A percentile compares a stretch with the other conserved stretches of the same genome.
These are phyloP conservation scores for Chlorella variabilis DNA, from an alignment of 163 green algal species.

Conservation along the genomic window DNA sequence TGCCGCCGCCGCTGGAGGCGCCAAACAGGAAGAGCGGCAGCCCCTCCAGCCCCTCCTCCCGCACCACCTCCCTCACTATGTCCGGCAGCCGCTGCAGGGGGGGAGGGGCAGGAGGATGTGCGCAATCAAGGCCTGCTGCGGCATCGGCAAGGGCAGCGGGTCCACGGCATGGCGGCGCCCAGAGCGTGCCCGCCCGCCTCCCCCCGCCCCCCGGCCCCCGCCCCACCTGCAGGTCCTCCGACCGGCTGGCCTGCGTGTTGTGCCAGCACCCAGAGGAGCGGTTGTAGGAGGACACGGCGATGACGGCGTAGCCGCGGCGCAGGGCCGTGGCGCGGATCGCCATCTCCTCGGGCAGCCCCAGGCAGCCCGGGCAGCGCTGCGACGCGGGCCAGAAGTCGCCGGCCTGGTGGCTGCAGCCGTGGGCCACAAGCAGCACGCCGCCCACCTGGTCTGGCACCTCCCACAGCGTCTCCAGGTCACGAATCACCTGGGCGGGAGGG, in stretches of 20 bases:
- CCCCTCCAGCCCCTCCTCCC: conserved; percentile 48
- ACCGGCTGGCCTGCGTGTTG: conserved; percentile 1
- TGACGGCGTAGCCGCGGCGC: conserved; percentile 44
- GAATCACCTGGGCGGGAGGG: background rate
- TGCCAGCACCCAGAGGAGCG: conserved; percentile 62
- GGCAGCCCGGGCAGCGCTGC: conserved; percentile 50
- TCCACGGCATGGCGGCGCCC: no score
- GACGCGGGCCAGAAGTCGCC: conserved; percentile 59
- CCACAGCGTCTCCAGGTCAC: conserved; percentile 29
- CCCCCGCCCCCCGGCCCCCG: background rate
- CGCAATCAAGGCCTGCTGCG: no score
- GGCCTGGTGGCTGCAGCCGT: conserved; percentile 68
- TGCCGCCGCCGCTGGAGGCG: conserved; percentile 63
- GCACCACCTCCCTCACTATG: conserved; percentile 53
- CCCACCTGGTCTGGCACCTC: background rate
- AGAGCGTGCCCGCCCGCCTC: background rate
- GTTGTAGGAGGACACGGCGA: conserved; percentile 62
- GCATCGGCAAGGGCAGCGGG: no score
- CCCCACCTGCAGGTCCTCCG: conserved; percentile 30
- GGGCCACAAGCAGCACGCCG: conserved; percentile 34
- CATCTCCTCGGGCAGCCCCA: conserved; percentile 73
- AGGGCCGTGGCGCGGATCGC: conserved; percentile 54
- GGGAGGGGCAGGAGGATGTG: no score
- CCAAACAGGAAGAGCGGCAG: conserved; percentile 71
- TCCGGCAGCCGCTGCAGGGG: conserved; percentile 40